A percentile compares a stretch with the other conserved stretches of the same genome.
phyloP scores from a whole-genome alignment of 2,329 filamentous ascomycete genomes.

The Fusarium sacchari region DNA sequence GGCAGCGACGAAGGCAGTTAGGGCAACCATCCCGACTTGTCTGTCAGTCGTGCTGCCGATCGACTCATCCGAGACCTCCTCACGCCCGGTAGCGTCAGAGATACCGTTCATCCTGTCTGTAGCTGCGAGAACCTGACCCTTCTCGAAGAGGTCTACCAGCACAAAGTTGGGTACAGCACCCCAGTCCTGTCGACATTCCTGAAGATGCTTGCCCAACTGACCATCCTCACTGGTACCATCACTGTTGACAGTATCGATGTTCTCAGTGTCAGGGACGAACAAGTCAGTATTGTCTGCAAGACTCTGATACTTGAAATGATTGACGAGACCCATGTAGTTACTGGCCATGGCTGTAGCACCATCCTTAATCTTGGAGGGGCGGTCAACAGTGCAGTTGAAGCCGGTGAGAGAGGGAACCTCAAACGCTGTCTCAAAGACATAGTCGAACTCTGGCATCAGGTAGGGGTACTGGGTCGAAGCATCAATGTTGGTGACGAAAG shows the following conservation, averaged over 20 bases:
- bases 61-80: slow-evolving; percentile 31
- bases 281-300: slow-evolving; percentile 60
- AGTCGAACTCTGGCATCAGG: slow-evolving; percentile 70
- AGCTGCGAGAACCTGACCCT: slow-evolving; percentile 74
- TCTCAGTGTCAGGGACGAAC: slow-evolving; percentile 68
- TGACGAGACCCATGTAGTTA: slow-evolving; percentile 76
- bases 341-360: slow-evolving; percentile 64
- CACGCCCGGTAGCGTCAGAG: slow-evolving; percentile 51
- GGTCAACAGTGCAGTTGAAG: slow-evolving; percentile 78
- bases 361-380: slow-evolving; percentile 64
- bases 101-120: slow-evolving; percentile 75
- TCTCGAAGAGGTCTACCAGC: slow-evolving; percentile 83
- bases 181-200: slow-evolving; percentile 66
- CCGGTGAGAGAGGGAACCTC: slow-evolving; percentile 69
- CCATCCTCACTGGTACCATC: slow-evolving; percentile 64
- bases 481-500: slow-evolving; percentile 70
- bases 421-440: slow-evolving; percentile 78
- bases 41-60: slow-evolving; percentile 30
- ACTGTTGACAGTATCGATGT: slow-evolving; percentile 73
- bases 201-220: slow-evolving; percentile 63
- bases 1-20: slow-evolving; percentile 57
- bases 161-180: slow-evolving; percentile 75
- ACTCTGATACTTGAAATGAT: slow-evolving; percentile 79
- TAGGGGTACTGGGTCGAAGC: slow-evolving; percentile 60
- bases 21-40: slow-evolving; percentile 49